Evolutionary conservation across 2,329 filamentous ascomycete species (phyloP).

Genomic region (Xylaria sp.): DNA sequence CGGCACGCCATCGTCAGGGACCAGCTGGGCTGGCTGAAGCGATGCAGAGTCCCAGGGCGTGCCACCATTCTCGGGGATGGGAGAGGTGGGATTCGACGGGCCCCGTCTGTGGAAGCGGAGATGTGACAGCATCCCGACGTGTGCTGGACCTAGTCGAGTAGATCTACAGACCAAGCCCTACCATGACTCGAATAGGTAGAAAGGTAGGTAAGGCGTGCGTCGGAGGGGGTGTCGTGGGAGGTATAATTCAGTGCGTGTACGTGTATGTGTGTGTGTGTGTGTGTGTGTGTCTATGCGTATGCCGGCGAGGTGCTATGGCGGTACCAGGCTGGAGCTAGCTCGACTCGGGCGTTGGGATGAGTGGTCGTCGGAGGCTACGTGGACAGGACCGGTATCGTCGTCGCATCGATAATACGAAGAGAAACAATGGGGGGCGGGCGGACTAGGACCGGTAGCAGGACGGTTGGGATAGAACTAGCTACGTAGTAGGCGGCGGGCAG

Average conservation of each 20-base stretch:
- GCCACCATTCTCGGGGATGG: slow-evolving; percentile 51
- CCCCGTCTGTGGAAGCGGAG: slow-evolving; percentile 62
- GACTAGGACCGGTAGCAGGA: not conserved
- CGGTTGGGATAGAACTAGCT: not conserved
- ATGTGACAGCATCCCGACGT: slow-evolving; percentile 52
- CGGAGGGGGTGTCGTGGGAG: not conserved
- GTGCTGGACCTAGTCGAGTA: slow-evolving; percentile 24
- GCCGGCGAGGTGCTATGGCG: no score
- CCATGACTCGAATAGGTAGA: slow-evolving; percentile 26
- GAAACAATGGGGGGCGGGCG: no score
- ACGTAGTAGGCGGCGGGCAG: not conserved
- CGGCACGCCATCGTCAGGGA: slow-evolving; percentile 47
- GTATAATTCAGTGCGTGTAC: no score
- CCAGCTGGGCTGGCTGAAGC: slow-evolving; percentile 46
- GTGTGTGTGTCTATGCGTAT: no score
- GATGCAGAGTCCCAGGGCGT: slow-evolving; percentile 45
- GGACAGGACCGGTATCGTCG: not conserved
- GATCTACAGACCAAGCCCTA: slow-evolving; percentile 22
- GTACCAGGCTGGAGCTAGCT: not conserved
- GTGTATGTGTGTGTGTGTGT: no score
- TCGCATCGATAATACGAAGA: not conserved
- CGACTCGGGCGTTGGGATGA: no score
- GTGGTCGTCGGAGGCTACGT: not conserved
- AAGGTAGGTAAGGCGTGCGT: not conserved
- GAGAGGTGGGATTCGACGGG: slow-evolving; percentile 58